These are phyloP conservation scores for Penicillium egyptiacum DNA, from an alignment of 495 filamentous ascomycete genomes.

Conservation along the genomic window DNA sequence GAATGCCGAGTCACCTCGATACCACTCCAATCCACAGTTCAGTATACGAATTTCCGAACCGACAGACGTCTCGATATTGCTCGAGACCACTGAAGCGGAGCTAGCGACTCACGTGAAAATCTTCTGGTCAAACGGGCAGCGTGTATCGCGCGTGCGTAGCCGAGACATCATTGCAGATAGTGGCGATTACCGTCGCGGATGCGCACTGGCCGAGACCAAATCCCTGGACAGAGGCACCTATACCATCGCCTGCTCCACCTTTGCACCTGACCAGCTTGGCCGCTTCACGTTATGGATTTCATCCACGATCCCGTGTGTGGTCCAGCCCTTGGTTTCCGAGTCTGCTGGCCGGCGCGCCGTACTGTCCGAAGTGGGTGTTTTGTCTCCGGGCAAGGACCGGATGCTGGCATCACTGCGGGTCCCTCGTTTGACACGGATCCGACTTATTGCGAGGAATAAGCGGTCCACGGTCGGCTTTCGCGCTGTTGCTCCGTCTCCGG, in stretches of 20 bases:
- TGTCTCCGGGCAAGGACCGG: conserved; percentile 50
- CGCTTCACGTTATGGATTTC: conserved; percentile 73
- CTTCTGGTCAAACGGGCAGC: conserved; percentile 70
- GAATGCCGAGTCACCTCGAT: conserved; percentile 70
- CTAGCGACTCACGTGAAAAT: conserved; percentile 82
- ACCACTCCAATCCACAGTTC: conserved; percentile 85
- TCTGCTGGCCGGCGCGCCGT: conserved; percentile 66
- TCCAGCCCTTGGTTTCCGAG: conserved; percentile 61
- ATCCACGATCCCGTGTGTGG: conserved; percentile 51
- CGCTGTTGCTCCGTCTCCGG: conserved; percentile 49
- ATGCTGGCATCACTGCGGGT: conserved; percentile 54
- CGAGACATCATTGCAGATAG: conserved; percentile 78
- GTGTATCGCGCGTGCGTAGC: conserved; percentile 63
- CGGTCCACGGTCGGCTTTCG: conserved; percentile 38
- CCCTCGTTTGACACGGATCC: conserved; percentile 57
- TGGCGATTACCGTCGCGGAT: conserved; percentile 80
- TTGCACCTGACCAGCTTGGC: conserved; percentile 72
- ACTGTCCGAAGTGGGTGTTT: conserved; percentile 48
- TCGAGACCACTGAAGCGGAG: conserved; percentile 68
- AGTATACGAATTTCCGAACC: conserved; percentile 55
- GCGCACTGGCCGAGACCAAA: conserved; percentile 62
- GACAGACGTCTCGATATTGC: conserved; percentile 65
- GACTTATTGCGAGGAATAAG: conserved; percentile 50
- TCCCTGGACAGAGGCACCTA: conserved; percentile 67
- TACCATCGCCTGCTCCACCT: conserved; percentile 85